A percentile compares a stretch with the other conserved stretches of the same genome.
These are phyloP conservation scores for Penicillium ucsense DNA, from an alignment of 495 filamentous ascomycete genomes.

Conservation along the genomic window DNA sequence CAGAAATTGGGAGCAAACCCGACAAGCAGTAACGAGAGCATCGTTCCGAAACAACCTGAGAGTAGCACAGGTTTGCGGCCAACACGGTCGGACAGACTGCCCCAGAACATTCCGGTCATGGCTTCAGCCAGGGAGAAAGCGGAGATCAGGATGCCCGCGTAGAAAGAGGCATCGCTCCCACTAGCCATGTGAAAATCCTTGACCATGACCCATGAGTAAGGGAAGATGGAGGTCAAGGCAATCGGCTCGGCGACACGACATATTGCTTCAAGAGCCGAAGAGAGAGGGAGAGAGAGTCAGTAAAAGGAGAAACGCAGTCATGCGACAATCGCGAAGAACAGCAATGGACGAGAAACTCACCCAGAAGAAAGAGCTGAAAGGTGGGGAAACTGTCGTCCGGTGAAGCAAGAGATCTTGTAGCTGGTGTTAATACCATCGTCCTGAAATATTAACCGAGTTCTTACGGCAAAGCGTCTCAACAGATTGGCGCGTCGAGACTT, in stretches of 20 bases:
- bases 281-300: background rate
- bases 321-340: no score
- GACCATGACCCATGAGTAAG: constrained; percentile 79
- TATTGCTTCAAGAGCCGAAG: constrained; percentile 36
- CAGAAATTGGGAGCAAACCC: constrained; percentile 76
- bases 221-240: constrained; percentile 77
- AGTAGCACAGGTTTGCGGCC: constrained; percentile 80
- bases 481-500: no score
- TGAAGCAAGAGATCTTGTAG: constrained; percentile 30
- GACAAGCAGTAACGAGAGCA: constrained; percentile 69
- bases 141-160: constrained; percentile 75
- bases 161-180: constrained; percentile 66
- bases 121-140: constrained; percentile 75
- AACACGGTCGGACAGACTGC: constrained; percentile 65
- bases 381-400: constrained; percentile 53
- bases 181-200: constrained; percentile 60
- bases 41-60: constrained; percentile 68
- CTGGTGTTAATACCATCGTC: constrained; percentile 44
- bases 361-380: constrained; percentile 65
- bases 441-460: constrained; percentile 32
- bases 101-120: constrained; percentile 78
- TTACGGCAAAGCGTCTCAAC: constrained; percentile 26
- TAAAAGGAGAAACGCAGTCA: no score
- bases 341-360: constrained; percentile 28
- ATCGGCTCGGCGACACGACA: constrained; percentile 83